Evolutionary conservation across 345 rosid genomes (phyloP).

Genomic region (Cardamine chenopodiifolia): DNA sequence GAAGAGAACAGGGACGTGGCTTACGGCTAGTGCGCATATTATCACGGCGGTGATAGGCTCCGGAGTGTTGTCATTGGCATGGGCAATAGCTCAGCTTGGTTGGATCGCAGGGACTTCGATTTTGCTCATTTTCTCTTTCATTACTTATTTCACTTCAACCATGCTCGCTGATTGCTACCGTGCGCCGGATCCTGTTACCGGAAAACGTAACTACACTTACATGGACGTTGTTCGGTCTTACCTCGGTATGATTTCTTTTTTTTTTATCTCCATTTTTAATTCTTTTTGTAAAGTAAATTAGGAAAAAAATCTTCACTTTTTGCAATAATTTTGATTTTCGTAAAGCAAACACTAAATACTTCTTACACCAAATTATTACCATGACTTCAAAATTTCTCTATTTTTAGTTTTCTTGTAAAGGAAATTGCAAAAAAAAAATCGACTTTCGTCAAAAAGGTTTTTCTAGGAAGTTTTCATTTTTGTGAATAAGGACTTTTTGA

Average conservation of each 20-base stretch:
- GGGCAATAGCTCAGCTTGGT: slow-evolving; percentile 93
- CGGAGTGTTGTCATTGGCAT: slow-evolving; percentile 84
- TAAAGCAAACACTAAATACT: neutral
- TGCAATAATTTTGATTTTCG: too few species aligned
- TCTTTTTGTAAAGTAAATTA: neutral
- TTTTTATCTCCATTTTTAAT: neutral
- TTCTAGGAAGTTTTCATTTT: slow-evolving; percentile 1
- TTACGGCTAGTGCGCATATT: slow-evolving; percentile 88
- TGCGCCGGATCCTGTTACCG: slow-evolving; percentile 76
- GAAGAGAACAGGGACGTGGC: slow-evolving; percentile 71
- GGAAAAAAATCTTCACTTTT: neutral
- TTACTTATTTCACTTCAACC: slow-evolving; percentile 80
- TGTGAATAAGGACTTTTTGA: neutral
- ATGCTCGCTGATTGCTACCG: slow-evolving; percentile 83
- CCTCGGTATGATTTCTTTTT: slow-evolving; percentile 52
- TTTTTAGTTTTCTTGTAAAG: neutral
- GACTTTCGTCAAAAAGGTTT: neutral
- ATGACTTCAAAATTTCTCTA: neutral
- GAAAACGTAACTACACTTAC: slow-evolving; percentile 88
- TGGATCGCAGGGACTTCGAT: slow-evolving; percentile 74
- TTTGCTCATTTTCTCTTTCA: slow-evolving; percentile 62
- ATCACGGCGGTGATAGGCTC: slow-evolving; percentile 96
- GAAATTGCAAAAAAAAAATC: neutral
- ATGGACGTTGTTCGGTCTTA: slow-evolving; percentile 79
- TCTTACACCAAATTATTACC: neutral